Evolutionary conservation across 495 filamentous ascomycete species (phyloP), one percentile per base, ranked within the genome.

Genomic region (Aspergillus baeticus): DNA sequence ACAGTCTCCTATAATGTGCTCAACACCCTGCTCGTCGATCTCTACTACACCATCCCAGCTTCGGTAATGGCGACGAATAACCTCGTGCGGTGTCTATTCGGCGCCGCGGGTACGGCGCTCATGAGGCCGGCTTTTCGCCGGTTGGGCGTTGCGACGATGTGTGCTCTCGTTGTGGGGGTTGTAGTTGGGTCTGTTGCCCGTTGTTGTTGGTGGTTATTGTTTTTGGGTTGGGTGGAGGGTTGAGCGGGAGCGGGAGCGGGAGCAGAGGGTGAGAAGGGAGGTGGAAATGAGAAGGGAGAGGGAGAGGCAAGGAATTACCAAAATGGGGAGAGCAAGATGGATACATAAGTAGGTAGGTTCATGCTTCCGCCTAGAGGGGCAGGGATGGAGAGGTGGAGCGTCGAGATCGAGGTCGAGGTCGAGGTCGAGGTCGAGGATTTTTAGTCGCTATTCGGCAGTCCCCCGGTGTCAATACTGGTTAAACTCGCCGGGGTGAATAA

Each of bases 51-150:
- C 0, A 78, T 69, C 0, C 84, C 87, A 0, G 82, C 81, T 0
- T 83, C 87, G 0, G 86, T 82, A 0, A 84, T 85, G 26, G 87
- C 88, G 6, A 83, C 85, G 1, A 87, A 87, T 57, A 91, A 92
- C 62, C 69, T 92, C 8, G 81, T 84, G 0, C 69, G 87, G 6
- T 91, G 87, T 59, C 63, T 84, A 36, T 61, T 90, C 11, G 87
- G 87, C 4, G 88, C 87, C 0, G 85, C 68, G 0, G 80, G 80
- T 1, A 83, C 81, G 18, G 86, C 81, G 0, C 64, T 76, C 0
- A 81, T 89, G 20, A 73, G 79, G 43, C 82, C 82, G 0, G 81
- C 88, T 77, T 82, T 86, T 42, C 3, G 51, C 3, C 8, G 15
- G 3, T 48, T 64, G 13, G 67, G 67, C 2, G 41, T 55, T 5